Evolutionary conservation across 352 stramenopile genomes (phyloP).

Genomic region (Globisporangium carolinianum): DNA sequence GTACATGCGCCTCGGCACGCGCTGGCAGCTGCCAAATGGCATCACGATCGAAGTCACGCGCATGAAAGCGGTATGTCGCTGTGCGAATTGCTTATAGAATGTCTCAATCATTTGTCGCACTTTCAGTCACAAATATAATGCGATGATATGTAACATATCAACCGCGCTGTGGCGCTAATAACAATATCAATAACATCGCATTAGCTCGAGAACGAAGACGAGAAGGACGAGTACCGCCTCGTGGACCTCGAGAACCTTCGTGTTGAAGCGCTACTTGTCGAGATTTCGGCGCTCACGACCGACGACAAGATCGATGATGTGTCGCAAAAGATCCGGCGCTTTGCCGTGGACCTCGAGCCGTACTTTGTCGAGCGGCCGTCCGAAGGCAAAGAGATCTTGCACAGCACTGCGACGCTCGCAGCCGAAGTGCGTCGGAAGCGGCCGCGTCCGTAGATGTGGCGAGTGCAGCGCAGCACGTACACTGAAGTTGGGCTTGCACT

Average conservation of each 20-base stretch:
- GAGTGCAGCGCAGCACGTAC: too few relatives aligned
- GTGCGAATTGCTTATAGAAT: neutral
- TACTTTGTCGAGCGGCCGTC: conserved; percentile 82
- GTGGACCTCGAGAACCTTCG: conserved; percentile 79
- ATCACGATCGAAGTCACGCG: conserved; percentile 80
- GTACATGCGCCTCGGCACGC: conserved; percentile 77
- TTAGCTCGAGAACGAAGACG: conserved; percentile 73
- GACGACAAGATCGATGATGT: conserved; percentile 84
- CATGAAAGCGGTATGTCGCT: conserved; percentile 68
- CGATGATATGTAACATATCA: too few relatives aligned
- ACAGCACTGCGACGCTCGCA: conserved; percentile 73
- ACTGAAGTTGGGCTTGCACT: too few relatives aligned
- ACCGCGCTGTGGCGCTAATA: too few relatives aligned
- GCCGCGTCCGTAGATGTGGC: conserved; percentile 31
- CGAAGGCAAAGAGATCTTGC: conserved; percentile 79
- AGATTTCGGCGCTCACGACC: conserved; percentile 77
- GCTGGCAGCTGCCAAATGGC: conserved; percentile 78
- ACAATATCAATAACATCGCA: too few relatives aligned
- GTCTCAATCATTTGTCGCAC: neutral
- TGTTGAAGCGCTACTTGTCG: conserved; percentile 79
- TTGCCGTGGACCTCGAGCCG: conserved; percentile 73
- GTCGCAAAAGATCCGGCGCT: conserved; percentile 75
- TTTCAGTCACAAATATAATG: neutral
- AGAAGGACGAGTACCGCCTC: conserved; percentile 79
- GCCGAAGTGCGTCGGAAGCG: conserved; percentile 76